Evolutionary conservation across 139 green algal species (phyloP).

Genomic region (Tetraselmis chui): DNA sequence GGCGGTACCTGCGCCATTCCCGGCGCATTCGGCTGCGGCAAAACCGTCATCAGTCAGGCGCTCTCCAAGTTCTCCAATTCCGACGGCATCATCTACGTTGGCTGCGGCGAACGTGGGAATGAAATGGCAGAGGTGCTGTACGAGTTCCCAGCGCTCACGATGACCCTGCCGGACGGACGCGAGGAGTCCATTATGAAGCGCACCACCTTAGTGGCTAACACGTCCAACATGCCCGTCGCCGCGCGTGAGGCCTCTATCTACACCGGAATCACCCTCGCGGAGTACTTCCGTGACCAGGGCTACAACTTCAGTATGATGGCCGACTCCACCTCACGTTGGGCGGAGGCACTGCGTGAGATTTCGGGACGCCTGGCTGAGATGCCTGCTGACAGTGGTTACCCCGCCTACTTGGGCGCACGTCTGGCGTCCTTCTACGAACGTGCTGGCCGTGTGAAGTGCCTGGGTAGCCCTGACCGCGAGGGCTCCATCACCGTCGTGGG

Average conservation of each 20-base stretch:
- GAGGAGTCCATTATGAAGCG: slow-evolving; percentile 99
- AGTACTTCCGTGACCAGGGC: slow-evolving; percentile 99
- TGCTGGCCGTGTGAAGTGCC: slow-evolving; percentile 87
- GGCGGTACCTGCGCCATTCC: slow-evolving; percentile 97
- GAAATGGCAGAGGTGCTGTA: slow-evolving; percentile 86
- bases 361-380: slow-evolving; percentile 97
- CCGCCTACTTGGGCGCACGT: slow-evolving; percentile 49
- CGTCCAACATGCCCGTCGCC: slow-evolving; percentile 98
- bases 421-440: slow-evolving; percentile 98
- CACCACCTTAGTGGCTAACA: slow-evolving; percentile 97
- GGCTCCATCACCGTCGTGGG: slow-evolving; percentile 97
- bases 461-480: slow-evolving; percentile 85
- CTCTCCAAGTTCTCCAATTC: slow-evolving; percentile 98
- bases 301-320: slow-evolving; percentile 98
- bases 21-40: slow-evolving; percentile 97
- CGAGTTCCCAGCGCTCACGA: slow-evolving; percentile 95
- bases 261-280: slow-evolving; percentile 97
- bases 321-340: slow-evolving; percentile 96
- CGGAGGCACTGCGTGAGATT: slow-evolving; percentile 98
- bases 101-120: slow-evolving; percentile 95
- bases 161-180: slow-evolving; percentile 92
- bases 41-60: slow-evolving; percentile 97
- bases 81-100: slow-evolving; percentile 98
- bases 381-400: slow-evolving; percentile 85
- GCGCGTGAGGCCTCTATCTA: slow-evolving; percentile 99